Evolutionary conservation across 1,139 yeast genomes (phyloP), one percentile per base, ranked within the genome.

Genomic region (Blastobotrys raffinosifermentans): DNA sequence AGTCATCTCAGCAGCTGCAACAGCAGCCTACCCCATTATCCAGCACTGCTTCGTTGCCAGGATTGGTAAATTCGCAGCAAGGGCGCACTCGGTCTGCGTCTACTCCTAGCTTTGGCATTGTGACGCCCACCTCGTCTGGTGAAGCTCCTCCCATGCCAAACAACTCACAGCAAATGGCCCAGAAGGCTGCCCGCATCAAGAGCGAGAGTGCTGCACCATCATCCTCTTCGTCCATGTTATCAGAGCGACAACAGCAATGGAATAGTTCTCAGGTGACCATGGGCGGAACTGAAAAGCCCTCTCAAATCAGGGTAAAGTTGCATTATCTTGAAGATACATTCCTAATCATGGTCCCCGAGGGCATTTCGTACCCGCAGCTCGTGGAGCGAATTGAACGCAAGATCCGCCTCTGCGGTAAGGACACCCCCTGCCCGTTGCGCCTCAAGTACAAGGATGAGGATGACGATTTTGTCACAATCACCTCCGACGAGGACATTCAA

Each of bases 381-480:
- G 61, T 55, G 25, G 57, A 54, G 15, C 55, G 67, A 9, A 66
- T 73, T 9, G 66, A 67, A 44, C 63, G 66, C 36, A 72, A 71
- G 48, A 60, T 73, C 43, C 62, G 70, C 19, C 56, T 66, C 29
- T 63, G 71, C 38, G 67, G 68, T 21, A 52, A 63, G 58, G 57
- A 50, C 35, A 48, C 54, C 5, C 57, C 60, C 8, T 57, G 61
- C 33, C 70, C 64, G 26, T 56, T 72, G 29, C 73, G 80, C 53
- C 69, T 91, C 45, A 81, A 81, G 58, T 91, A 87, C 55, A 80
- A 79, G 57, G 98, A 91, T 61, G 98, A 91, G 60, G 98, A 91
- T 58, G 96, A 94, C 14, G 98, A 91, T 58, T 82, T 77, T 58
- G 94, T 91, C 34, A 79, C 84, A 37, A 77, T 91, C 64, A 86